These are phyloP conservation scores for Draba incana DNA, from an alignment of 345 rosid genomes.

Conservation along the genomic window DNA sequence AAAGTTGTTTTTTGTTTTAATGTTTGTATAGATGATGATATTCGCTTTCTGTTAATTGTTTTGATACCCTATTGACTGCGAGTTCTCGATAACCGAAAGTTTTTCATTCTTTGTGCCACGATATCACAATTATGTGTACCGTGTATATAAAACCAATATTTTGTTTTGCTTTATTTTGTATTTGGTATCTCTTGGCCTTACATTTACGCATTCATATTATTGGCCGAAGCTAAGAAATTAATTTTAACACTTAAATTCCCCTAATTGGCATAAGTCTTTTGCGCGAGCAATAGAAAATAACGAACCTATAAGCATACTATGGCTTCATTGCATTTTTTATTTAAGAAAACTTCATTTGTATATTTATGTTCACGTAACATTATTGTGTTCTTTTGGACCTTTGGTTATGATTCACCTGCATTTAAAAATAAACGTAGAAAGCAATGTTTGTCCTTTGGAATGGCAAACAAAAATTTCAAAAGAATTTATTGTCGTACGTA, in stretches of 20 bases:
- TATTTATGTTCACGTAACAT: too few species aligned
- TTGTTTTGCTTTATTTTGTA: constrained; percentile 30
- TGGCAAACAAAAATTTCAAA: too few species aligned
- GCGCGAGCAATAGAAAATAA: background rate
- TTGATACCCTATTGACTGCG: constrained; percentile 32
- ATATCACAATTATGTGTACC: constrained; percentile 19
- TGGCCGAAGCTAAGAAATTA: constrained; percentile 24
- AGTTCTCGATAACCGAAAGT: constrained; percentile 38
- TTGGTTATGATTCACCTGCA: too few species aligned
- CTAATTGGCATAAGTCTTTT: background rate
- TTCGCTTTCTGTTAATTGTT: constrained; percentile 32
- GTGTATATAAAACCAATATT: background rate
- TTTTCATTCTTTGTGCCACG: constrained; percentile 40
- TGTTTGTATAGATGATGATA: constrained; percentile 36
- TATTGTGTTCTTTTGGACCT: too few species aligned
- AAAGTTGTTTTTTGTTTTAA: background rate
- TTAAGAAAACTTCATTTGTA: too few species aligned
- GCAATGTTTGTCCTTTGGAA: too few species aligned
- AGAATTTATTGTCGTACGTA: too few species aligned
- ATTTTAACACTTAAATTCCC: constrained; percentile 1
- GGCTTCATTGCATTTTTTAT: background rate
- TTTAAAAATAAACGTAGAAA: too few species aligned
- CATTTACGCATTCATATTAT: constrained; percentile 41
- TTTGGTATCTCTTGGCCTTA: constrained; percentile 44
- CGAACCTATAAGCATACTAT: background rate